Conservation (phyloP, 2,329 filamentous ascomycete genomes). For the Claviceps quebecensis region DNA sequence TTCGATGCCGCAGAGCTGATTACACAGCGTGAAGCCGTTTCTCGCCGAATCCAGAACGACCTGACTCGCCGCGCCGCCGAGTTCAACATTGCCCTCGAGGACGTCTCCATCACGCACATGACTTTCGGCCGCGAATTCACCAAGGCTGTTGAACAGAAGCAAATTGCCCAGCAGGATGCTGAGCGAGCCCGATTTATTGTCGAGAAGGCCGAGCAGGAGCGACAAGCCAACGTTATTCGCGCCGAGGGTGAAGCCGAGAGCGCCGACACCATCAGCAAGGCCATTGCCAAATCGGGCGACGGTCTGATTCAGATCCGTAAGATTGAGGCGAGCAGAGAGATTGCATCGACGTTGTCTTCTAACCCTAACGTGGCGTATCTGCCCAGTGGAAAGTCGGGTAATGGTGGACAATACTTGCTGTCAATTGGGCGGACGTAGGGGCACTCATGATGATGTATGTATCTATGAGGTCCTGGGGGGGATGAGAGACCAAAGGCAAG, state of each 20-base stretch:
- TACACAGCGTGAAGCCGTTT: slow-evolving; percentile 95
- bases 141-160: slow-evolving; percentile 97
- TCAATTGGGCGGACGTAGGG: slow-evolving; percentile 29
- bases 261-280: slow-evolving; percentile 87
- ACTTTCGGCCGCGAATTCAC: slow-evolving; percentile 99
- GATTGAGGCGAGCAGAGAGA: slow-evolving; percentile 93
- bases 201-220: slow-evolving; percentile 96
- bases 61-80: slow-evolving; percentile 84
- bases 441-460: slow-evolving; percentile 6
- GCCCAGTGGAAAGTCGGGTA: slow-evolving; percentile 58
- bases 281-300: slow-evolving; percentile 84
- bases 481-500: neutral
- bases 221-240: slow-evolving; percentile 95
- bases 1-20: slow-evolving; percentile 98
- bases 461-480: slow-evolving; percentile 1
- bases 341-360: slow-evolving; percentile 72
- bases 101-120: slow-evolving; percentile 99
- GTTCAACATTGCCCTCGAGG: slow-evolving; percentile 98
- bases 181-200: slow-evolving; percentile 96
- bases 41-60: slow-evolving; percentile 83
- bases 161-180: slow-evolving; percentile 98
- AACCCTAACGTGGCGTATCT: slow-evolving; percentile 97
- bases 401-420: slow-evolving; percentile 37
- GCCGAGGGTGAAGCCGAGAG: slow-evolving; percentile 96
- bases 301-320: slow-evolving; percentile 90